Evolutionary conservation across 1,139 yeast species (phyloP).

Genomic region (Pichia sp.): DNA sequence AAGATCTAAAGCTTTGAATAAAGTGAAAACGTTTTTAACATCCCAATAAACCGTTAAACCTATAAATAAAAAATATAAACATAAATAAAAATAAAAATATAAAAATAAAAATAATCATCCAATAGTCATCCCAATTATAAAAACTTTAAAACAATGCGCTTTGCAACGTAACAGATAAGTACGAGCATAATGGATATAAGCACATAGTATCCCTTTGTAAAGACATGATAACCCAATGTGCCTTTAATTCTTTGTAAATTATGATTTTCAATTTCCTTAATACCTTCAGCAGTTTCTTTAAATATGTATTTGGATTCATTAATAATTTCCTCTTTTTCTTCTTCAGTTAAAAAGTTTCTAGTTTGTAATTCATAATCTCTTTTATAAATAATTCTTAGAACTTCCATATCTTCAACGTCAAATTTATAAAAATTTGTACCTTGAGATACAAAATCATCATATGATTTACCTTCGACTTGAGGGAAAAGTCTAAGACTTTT

Average conservation of each 20-base stretch:
- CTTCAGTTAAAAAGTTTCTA: slow-evolving; percentile 59
- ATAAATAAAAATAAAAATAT: neutral
- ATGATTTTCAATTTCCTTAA: slow-evolving; percentile 60
- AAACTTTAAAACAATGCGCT: slow-evolving; percentile 13
- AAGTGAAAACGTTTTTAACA: slow-evolving; percentile 55
- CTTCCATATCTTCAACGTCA: slow-evolving; percentile 63
- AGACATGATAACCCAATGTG: slow-evolving; percentile 50
- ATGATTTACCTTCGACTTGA: slow-evolving; percentile 55
- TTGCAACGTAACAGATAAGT: slow-evolving; percentile 20
- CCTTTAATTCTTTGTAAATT: slow-evolving; percentile 52
- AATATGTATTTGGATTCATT: slow-evolving; percentile 64
- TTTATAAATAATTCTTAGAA: slow-evolving; percentile 60
- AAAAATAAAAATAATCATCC: neutral
- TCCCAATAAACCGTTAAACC: neutral
- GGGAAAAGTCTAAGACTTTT: slow-evolving; percentile 73
- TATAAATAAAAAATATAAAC: neutral
- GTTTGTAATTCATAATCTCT: slow-evolving; percentile 74
- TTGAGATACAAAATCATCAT: slow-evolving; percentile 51
- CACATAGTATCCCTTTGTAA: slow-evolving; percentile 44
- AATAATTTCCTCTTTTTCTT: slow-evolving; percentile 63
- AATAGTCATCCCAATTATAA: neutral
- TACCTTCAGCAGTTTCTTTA: slow-evolving; percentile 52
- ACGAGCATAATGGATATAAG: slow-evolving; percentile 27
- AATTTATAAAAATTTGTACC: slow-evolving; percentile 73
- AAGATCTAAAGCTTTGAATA: slow-evolving; percentile 73